Conservation (phyloP, 768 basidiomycete species). For the Scleroderma citrinum region DNA sequence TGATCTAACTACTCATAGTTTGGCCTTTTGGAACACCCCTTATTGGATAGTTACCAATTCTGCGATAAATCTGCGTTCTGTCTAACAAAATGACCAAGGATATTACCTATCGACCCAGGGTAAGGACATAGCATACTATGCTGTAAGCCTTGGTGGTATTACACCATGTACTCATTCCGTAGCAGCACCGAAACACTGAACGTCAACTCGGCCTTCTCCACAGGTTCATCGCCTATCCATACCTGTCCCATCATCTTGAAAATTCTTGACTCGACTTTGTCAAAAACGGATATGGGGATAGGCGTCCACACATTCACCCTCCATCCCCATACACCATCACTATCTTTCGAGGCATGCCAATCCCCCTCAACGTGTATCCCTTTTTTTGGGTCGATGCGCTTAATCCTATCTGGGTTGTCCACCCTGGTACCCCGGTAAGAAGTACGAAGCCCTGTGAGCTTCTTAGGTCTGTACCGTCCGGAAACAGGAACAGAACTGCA, state of each 20-base stretch:
- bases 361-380: constrained; percentile 20
- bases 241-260: constrained; percentile 37
- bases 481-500: constrained; percentile 10
- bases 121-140: too few species aligned
- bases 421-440: constrained; percentile 13
- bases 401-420: neutral
- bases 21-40: too few species aligned
- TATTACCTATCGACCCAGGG: too few species aligned
- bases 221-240: constrained; percentile 24
- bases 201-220: constrained; percentile 19
- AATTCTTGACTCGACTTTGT: constrained; percentile 38
- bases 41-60: too few species aligned
- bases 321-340: constrained; percentile 26
- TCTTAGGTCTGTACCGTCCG: constrained; percentile 1
- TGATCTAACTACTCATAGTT: too few species aligned
- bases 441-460: constrained; percentile 6
- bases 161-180: constrained; percentile 32
- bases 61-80: too few species aligned
- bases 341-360: constrained; percentile 12
- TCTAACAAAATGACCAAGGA: too few species aligned
- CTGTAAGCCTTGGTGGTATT: neutral
- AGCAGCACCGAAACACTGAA: constrained; percentile 42
- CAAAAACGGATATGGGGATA: constrained; percentile 41
- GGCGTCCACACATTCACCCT: constrained; percentile 40
- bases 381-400: neutral